Base-by-base conservation (phyloP, 2,329 filamentous ascomycete genomes). In the Aspergillus calidoustus region DNA sequence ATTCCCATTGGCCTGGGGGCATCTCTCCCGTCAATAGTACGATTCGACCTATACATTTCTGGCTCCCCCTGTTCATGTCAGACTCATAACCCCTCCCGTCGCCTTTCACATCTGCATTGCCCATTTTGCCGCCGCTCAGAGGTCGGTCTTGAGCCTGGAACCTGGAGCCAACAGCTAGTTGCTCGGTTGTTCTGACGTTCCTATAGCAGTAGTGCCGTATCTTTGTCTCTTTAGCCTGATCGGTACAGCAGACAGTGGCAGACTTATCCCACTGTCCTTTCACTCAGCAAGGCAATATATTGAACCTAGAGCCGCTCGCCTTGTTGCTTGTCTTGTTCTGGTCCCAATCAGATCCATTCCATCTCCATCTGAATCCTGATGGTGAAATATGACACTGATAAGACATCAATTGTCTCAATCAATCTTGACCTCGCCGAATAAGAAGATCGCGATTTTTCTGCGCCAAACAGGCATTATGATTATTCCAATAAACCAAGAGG, bases 21-120 rank as follows among this genome's bases (percentile, higher is more conserved):
- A 47, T 34, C 47, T 54, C 52, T 63, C 60, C 63, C 61, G 58
- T 60, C 65, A 68, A 67, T 68, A 68, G 66, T 67, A 53, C 54
- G 44, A 61, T 60, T 63, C 44, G 59, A 59, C 61, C 53, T 64
- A 61, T 67, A 60, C 46, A 58, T 59, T 58, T 19, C 19, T 54
- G 57, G 31, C 51, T 48, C 41, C 60, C 59, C 57, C 50, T 60
- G 54, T 57, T 55, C 59, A 64, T 41, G 48, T 62, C 59, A 65
- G 61, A 62, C 52, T 25, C 47, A 64, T 48, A 57, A 51, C 43
- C 47, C 54, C 47, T 62, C 57, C 41, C 47, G 28, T 52, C 17
- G 49, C 50, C 51, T 23, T 28, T 34, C 25, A 19, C 34, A 41
- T 13, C 34, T 5, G 9, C 34, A 15, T 15, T 13, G 5, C 34